Percentiles rank a stretch among this genome's conserved stretches.
These are phyloP conservation scores for Coemansia sp. DNA, from an alignment of 192 early-diverging fungal genomes.

Conservation along the genomic window DNA sequence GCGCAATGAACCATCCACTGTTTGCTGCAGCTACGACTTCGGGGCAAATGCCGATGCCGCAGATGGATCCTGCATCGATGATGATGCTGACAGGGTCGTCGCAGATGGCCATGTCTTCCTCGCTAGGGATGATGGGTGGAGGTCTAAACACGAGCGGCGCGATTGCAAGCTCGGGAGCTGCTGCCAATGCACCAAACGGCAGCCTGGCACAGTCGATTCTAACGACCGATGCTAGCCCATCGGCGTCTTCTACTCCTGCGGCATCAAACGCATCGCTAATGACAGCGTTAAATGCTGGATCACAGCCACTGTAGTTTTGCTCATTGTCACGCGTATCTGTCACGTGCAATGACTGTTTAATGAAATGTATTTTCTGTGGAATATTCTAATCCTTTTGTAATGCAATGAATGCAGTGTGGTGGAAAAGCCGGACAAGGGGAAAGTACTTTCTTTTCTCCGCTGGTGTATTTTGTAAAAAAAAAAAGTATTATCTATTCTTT, in stretches of 20 bases:
- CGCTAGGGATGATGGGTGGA: neutral
- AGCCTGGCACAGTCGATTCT: neutral
- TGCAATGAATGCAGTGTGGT: too few species aligned
- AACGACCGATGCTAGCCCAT: neutral
- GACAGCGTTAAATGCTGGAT: slow-evolving; percentile 27
- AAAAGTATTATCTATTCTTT: too few species aligned
- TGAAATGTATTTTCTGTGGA: too few species aligned
- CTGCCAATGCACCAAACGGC: neutral
- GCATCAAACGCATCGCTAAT: slow-evolving; percentile 17
- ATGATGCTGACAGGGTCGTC: slow-evolving; percentile 18
- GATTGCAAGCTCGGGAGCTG: neutral
- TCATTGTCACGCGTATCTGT: neutral
- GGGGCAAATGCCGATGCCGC: neutral
- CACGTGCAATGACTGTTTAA: neutral
- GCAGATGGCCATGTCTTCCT: slow-evolving; percentile 7
- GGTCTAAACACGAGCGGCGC: too few species aligned
- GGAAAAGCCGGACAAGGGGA: too few species aligned
- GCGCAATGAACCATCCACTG: slow-evolving; percentile 4
- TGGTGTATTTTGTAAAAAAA: too few species aligned
- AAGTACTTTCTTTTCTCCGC: too few species aligned
- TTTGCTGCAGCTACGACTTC: neutral
- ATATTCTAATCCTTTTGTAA: too few species aligned
- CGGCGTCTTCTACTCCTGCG: neutral
- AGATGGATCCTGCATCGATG: slow-evolving; percentile 15
- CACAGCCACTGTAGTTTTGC: slow-evolving; percentile 24